Evolutionary conservation across 106 monocot genomes (phyloP), one percentile per base, ranked within the genome.

Genomic region (Platanthera guangdongensis): DNA sequence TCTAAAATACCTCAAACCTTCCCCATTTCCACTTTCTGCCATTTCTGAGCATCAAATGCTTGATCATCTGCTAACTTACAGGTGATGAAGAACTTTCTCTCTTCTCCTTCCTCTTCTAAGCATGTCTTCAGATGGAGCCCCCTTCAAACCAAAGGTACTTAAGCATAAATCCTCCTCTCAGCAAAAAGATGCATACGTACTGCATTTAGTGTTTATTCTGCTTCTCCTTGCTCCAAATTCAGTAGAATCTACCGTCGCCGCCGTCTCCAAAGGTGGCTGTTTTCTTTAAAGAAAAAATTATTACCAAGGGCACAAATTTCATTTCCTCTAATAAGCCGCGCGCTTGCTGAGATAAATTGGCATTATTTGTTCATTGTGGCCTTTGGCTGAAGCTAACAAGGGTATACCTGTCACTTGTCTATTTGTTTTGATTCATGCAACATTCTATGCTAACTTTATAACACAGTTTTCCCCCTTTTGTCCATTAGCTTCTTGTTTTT

Each of bases 71-170:
- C 50, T 8, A 12, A 7, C 18, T 51, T 85, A 83, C 79, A 89
- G 87, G 75, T 63, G 74, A 83, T 78, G 22, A 74, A 49, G 59
- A 74, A 65, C 51, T 47, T 50, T n/a, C 28, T 68, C 6, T 50
- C 50, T 7, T 57, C 79, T 47, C 67, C 87, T 13, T 62, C 74
- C 12, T 78, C 79, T 5, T 82, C 87, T 79, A 77, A 68, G 68
- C 68, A 62, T 45, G 46, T 75, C 75, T 84, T 73, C 87, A 77
- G 77, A 83, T 86, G 80, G 94, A 94, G 91, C 89, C 91, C 91
- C 94, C 91, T 94, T 89, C 91, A 94, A 91, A 86, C 94, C 94
- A 94, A 91, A 94, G 71, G 53, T 72, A 75, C 70, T 50, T 57
- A 73, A 72, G 79, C 80, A n/a, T n/a, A n/a, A n/a, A n/a, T n/a